phyloP scores from a whole-genome alignment of 1,284 basidiomycete species.

The Apiotrichum mycotoxinovorans region DNA sequence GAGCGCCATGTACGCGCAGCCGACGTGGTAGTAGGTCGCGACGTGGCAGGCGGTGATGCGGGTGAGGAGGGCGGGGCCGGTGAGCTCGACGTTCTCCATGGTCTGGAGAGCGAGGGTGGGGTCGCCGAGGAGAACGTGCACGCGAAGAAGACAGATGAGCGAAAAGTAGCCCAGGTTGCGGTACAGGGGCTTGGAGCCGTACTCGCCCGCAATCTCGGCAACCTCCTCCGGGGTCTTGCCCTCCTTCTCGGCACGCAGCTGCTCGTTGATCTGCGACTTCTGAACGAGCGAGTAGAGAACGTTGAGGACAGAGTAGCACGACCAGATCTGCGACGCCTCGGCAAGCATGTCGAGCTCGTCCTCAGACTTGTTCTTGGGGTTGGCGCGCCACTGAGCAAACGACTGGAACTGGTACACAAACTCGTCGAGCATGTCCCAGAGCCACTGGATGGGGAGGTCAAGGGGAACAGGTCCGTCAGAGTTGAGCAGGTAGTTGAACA shows the following conservation, averaged over 20 bases:
- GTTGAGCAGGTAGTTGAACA: constrained; percentile 96
- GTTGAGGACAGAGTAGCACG: constrained; percentile 94
- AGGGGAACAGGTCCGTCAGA: constrained; percentile 89
- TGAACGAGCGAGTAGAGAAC: constrained; percentile 97
- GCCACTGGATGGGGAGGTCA: constrained; percentile 93
- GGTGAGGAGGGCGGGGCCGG: constrained; percentile 73
- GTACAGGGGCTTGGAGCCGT: constrained; percentile 83
- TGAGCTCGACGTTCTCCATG: constrained; percentile 88
- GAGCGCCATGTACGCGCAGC: constrained; percentile 94
- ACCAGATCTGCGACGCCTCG: constrained; percentile 79
- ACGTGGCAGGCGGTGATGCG: constrained; percentile 93
- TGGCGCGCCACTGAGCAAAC: constrained; percentile 87
- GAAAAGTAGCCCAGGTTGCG: constrained; percentile 97
- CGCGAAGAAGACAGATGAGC: constrained; percentile 88
- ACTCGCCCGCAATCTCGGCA: constrained; percentile 82
- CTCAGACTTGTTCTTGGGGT: constrained; percentile 77
- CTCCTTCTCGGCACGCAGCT: constrained; percentile 74
- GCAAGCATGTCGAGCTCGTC: constrained; percentile 81
- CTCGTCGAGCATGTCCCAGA: constrained; percentile 98
- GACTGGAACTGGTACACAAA: constrained; percentile 99
- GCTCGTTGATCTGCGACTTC: constrained; percentile 93
- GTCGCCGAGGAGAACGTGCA: constrained; percentile 93
- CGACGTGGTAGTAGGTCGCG: constrained; percentile 78
- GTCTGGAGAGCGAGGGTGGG: constrained; percentile 87
- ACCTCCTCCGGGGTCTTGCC: constrained; percentile 79